phyloP scores from a whole-genome alignment of 176 grass and related monocot genomes.

The Dendrocalamus sinicus region DNA sequence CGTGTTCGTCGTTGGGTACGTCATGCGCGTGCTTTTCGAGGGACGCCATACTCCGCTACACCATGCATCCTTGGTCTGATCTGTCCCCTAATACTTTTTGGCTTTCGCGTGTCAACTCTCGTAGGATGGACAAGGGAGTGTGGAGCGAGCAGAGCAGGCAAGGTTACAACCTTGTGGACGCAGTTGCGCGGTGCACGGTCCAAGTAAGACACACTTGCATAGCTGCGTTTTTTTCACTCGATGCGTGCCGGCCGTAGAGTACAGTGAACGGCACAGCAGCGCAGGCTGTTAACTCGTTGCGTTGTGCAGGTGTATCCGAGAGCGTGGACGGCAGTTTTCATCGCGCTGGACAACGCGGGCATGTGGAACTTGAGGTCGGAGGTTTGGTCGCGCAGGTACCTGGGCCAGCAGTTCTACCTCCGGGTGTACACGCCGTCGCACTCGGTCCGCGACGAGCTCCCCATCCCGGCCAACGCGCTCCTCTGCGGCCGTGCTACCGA shows the following conservation, averaged over 20 bases:
- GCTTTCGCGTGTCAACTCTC: background rate
- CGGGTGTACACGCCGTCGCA: constrained; percentile 71
- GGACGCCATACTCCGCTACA: background rate
- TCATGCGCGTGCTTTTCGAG: too few species aligned
- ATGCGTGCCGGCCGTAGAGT: too few species aligned
- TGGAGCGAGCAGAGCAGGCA: constrained; percentile 71
- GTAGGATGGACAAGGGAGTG: constrained; percentile 69
- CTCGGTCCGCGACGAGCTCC: constrained; percentile 74
- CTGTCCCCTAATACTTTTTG: too few species aligned
- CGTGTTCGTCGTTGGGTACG: constrained; percentile 85
- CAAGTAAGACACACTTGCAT: constrained; percentile 49
- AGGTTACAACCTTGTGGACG: constrained; percentile 82
- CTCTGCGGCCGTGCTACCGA: constrained; percentile 68
- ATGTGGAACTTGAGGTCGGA: constrained; percentile 86
- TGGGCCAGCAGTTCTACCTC: constrained; percentile 88
- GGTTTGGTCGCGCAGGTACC: constrained; percentile 69
- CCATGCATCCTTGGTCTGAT: background rate
- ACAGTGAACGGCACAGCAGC: too few species aligned
- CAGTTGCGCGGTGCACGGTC: constrained; percentile 71
- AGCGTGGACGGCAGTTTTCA: constrained; percentile 67
- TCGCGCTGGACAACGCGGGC: constrained; percentile 75
- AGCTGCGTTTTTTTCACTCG: background rate
- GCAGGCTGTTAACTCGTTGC: background rate
- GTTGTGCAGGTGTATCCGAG: constrained; percentile 65
- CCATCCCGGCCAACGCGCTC: constrained; percentile 64